Percentiles rank a stretch among this genome's conserved stretches.
Evolutionary conservation across 2,329 filamentous ascomycete species (phyloP).

Genomic region (Gnomoniopsis smithogilvyi): DNA sequence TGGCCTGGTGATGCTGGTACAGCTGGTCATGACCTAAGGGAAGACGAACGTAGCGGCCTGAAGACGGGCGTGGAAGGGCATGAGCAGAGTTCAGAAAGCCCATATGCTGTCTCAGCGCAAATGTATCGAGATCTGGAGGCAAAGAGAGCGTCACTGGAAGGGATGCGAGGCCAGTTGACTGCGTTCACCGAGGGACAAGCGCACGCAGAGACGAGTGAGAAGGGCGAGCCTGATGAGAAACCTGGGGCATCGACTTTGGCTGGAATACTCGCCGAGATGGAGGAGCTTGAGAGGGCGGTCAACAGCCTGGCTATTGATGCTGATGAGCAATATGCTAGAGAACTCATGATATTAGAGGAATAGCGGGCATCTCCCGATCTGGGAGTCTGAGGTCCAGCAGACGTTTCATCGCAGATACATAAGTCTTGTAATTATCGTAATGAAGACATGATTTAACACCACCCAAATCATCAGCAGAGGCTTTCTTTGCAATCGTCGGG

Average conservation of each 20-base stretch:
- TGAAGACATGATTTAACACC: neutral
- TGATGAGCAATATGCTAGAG: conserved; percentile 45
- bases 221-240: conserved; percentile 14
- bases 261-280: conserved; percentile 29
- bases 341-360: conserved; percentile 32
- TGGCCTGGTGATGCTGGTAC: conserved; percentile 31
- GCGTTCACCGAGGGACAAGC: conserved; percentile 2
- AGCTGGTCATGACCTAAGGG: neutral
- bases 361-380: neutral
- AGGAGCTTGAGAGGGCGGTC: conserved; percentile 35
- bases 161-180: conserved; percentile 27
- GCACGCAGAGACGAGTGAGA: conserved; percentile 17
- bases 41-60: conserved; percentile 14
- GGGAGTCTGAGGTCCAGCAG: neutral
- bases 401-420: neutral
- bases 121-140: conserved; percentile 35
- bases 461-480: neutral
- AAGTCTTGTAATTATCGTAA: neutral
- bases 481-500: no score
- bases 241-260: conserved; percentile 26
- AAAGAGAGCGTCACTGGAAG: conserved; percentile 31
- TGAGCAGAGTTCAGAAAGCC: conserved; percentile 17
- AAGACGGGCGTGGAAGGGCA: conserved; percentile 15
- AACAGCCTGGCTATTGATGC: conserved; percentile 39
- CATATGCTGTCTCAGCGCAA: conserved; percentile 25